Evolutionary conservation across 371 early-diverging fungal species (phyloP), one percentile per base, ranked within the genome.

Genomic region (Circinella minor): DNA sequence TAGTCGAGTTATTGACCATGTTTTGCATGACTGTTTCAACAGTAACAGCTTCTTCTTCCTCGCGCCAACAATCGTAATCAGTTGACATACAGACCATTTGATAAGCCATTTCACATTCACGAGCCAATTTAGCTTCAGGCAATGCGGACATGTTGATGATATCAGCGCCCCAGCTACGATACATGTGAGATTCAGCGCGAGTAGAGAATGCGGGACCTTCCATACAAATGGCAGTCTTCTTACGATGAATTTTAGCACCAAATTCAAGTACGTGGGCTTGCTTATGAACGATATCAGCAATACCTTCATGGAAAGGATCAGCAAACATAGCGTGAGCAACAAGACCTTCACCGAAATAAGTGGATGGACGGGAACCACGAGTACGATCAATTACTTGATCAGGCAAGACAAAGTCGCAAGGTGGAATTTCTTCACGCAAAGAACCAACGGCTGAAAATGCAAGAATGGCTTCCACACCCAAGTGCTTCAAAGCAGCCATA

Each of bases 81-180:
- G 99, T 99, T n/a, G 95, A 89, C 99, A 99, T 99, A 87, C 98
- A 98, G 17, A 99, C 88, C 92, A 97, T 94, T 74, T 95, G 95
- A 76, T 99, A 99, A 14, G 95, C 95, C 65, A 99, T 95, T 83
- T 98, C 99, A 48, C 97, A 97, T 81, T 99, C 99, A 61, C 96
- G 88, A 18, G 99, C 99, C 51, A 99, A 85, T 81, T 99, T 99
- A 70, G 98, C 87, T 79, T 99, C 99, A 34, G 98, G 98, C 65
- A 98, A 75, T 20, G 88, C 95, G 38, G 94, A 92, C 99, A 99
- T 99, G 89, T 99, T 99, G 89, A 99, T 96, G 48, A 99, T 80
- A 80, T 94, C 94, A 67, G 88, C 93, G 66, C 95, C 95, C 94
- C 95, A 96, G 57, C 90, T 81, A 27, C 98, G 91, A 86, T 99